Conservation (phyloP, 495 filamentous ascomycete species). For the Hypoxylon perforatum region DNA sequence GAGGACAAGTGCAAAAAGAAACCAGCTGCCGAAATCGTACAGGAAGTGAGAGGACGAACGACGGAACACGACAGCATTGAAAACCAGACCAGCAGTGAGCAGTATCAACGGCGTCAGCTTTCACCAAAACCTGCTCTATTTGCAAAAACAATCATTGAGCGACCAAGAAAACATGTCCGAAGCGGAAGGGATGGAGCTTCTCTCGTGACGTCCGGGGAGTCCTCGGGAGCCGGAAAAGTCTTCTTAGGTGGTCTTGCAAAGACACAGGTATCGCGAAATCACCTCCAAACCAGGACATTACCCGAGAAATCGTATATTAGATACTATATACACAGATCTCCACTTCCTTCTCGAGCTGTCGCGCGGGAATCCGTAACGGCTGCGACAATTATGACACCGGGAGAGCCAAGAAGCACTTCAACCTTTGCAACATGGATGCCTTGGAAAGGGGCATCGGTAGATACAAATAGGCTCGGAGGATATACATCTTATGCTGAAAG, state of each 20-base stretch:
- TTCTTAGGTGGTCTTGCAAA: constrained; percentile 18
- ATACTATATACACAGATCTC: constrained; percentile 17
- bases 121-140: constrained; percentile 57
- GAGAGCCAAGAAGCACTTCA: constrained; percentile 9
- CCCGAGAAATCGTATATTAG: not conserved
- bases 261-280: constrained; percentile 24
- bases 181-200: constrained; percentile 1
- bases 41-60: constrained; percentile 60
- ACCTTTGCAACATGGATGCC: constrained; percentile 20
- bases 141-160: constrained; percentile 60
- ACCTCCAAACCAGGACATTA: constrained; percentile 31
- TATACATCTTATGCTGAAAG: constrained; percentile 25
- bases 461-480: not conserved
- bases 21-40: constrained; percentile 59
- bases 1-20: constrained; percentile 63
- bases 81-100: constrained; percentile 34
- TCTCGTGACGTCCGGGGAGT: not conserved
- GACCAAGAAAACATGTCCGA: constrained; percentile 26
- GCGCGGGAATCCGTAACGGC: constrained; percentile 10
- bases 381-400: constrained; percentile 4
- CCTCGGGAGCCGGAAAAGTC: too few species aligned
- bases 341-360: constrained; percentile 10
- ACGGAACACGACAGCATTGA: constrained; percentile 45
- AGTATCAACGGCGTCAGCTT: constrained; percentile 32
- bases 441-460: constrained; percentile 13